Percentiles rank a stretch among this genome's conserved stretches.
Conservation (phyloP, 495 filamentous ascomycete species). For the Penicillium soppii region DNA sequence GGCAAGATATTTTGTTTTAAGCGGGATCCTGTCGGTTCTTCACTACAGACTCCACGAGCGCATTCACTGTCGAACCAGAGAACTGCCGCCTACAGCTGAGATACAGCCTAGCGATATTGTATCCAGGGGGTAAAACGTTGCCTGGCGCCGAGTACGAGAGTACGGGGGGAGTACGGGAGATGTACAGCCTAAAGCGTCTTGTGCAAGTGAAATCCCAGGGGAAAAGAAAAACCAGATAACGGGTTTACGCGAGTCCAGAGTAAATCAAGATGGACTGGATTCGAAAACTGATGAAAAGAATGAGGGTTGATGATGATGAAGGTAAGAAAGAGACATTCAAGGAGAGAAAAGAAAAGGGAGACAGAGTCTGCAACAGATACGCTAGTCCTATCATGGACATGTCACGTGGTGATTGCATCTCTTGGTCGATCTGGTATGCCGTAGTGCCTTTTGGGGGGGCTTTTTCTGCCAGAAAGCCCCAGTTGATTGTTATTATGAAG, state of each 20-base stretch:
- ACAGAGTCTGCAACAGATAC: slow-evolving; percentile 10
- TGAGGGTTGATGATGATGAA: slow-evolving; percentile 16
- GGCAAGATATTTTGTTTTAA: slow-evolving; percentile 20
- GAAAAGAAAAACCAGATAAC: slow-evolving; percentile 21
- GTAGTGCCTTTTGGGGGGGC: too few species aligned
- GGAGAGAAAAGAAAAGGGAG: slow-evolving; percentile 13
- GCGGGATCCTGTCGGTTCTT: slow-evolving; percentile 27
- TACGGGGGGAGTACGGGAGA: slow-evolving; percentile 29
- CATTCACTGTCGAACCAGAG: slow-evolving; percentile 35
- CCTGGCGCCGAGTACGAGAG: slow-evolving; percentile 29
- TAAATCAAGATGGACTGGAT: slow-evolving; percentile 3
- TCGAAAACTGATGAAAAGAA: slow-evolving; percentile 11
- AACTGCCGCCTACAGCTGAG: slow-evolving; percentile 46
- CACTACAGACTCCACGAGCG: slow-evolving; percentile 46
- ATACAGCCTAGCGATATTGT: slow-evolving; percentile 42
- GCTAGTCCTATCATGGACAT: slow-evolving; percentile 11
- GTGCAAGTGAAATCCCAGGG: slow-evolving; percentile 16
- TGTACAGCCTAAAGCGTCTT: slow-evolving; percentile 34
- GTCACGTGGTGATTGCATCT: slow-evolving; percentile 3
- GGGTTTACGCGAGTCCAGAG: slow-evolving; percentile 26
- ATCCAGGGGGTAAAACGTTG: slow-evolving; percentile 26
- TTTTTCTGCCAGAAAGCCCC: too few species aligned
- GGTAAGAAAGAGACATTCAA: slow-evolving; percentile 17
- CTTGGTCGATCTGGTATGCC: background rate
- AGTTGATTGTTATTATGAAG: too few species aligned